A percentile compares a stretch with the other conserved stretches of the same genome.
phyloP scores from a whole-genome alignment of 129 eudicot genomes.

The Flaveria bidentis region DNA sequence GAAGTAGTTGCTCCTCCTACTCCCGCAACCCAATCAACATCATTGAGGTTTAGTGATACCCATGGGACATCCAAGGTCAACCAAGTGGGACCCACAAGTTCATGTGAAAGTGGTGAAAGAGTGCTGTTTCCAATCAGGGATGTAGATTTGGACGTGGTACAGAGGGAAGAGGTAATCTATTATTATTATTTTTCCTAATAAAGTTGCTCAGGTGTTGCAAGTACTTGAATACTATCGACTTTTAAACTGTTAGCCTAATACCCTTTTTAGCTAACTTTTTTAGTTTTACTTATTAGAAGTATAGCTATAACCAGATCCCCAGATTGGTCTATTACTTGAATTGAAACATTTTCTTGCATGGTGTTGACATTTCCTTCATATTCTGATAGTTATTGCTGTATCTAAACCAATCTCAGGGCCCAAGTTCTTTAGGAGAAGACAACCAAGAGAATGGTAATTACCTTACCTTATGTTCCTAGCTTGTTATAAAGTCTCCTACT shows the following conservation, averaged over 20 bases:
- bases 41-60: conserved; percentile 33
- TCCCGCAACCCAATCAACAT: conserved; percentile 44
- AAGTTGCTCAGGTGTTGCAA: neutral
- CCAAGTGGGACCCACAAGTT: conserved; percentile 41
- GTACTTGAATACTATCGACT: neutral
- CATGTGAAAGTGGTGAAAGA: conserved; percentile 41
- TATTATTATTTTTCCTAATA: neutral
- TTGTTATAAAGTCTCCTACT: conserved; percentile 8
- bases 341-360: neutral
- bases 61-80: conserved; percentile 27
- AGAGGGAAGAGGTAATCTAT: conserved; percentile 41
- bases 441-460: conserved; percentile 45
- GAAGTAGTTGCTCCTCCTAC: conserved; percentile 58
- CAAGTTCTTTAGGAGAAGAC: conserved; percentile 42
- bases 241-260: neutral
- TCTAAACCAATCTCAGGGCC: conserved; percentile 42
- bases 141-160: conserved; percentile 30
- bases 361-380: neutral
- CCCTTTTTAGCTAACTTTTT: neutral
- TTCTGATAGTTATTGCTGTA: neutral
- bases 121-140: conserved; percentile 19
- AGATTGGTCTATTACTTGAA: too few species aligned
- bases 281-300: too few species aligned
- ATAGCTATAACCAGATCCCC: too few species aligned
- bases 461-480: neutral